Evolutionary conservation across 176 grass and related monocot species (phyloP), one percentile per base, ranked within the genome.

Genomic region (Neostapfia colusana): DNA sequence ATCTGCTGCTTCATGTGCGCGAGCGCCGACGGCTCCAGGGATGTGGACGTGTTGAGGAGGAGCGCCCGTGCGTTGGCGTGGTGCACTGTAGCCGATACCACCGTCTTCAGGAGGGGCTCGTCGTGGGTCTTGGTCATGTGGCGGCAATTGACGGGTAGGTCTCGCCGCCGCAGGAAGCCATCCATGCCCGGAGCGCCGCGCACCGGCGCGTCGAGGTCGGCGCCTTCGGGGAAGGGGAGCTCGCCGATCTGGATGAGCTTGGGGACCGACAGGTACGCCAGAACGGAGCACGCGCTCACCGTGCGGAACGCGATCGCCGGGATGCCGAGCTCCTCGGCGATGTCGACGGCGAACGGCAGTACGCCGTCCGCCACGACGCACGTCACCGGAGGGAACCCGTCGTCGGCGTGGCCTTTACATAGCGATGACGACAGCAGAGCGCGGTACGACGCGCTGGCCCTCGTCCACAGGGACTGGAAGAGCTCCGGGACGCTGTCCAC

Each of bases 241-340:
- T 67, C 74, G 15, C 72, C 78, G 11, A 42, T 49, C 6, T 57
- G 24, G 24, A 79, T 0, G 1, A 79, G 48, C 64, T 0, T 69
- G 23, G 82, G 89, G 16, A 85, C 44, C 15, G 82, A 85, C 25
- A 67, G 58, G 49, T 68, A 88, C 0, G 86, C 63, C 83, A 80
- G 65, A 0, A 81, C 40, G 34, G 38, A 36, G 21, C 70, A 69
- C 4, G 85, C 82, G 51, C 79, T 92, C 6, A 28, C 28, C 17
- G 89, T 88, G 10, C 82, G 79, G 71, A 88, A 88, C 1, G 82
- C 75, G 21, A 92, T 46, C 17, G 56, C 79, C 5, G 89, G 85
- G 18, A 92, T 35, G 50, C 82, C 78, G 11, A 92, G 49, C 64
- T 92, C 90, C 16, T 83, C 79, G 14, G 83, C 70, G 34, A 67